Percentiles rank a stretch among this genome's conserved stretches.
These are phyloP conservation scores for Extremus antarcticus DNA, from an alignment of 495 filamentous ascomycete genomes.

Conservation along the genomic window DNA sequence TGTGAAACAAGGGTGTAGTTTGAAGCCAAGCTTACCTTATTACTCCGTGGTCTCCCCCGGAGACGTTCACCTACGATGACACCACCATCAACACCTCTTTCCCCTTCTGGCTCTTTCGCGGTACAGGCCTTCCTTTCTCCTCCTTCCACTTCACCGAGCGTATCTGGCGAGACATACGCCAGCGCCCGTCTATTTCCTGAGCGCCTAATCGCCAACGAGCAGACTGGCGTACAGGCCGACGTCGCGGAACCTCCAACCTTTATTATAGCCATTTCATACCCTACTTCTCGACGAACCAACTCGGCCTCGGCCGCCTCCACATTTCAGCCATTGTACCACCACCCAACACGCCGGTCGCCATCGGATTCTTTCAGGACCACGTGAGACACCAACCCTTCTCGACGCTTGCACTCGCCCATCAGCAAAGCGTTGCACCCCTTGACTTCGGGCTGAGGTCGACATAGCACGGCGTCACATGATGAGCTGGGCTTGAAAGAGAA, in stretches of 20 bases:
- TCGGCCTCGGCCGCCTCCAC: neutral
- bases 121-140: no score
- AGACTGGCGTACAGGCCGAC: neutral
- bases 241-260: neutral
- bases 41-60: no score
- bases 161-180: neutral
- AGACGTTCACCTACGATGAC: no score
- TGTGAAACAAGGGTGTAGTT: no score
- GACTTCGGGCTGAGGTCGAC: neutral
- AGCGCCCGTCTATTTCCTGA: neutral
- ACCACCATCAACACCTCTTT: no score
- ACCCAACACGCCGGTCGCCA: neutral
- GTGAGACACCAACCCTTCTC: neutral
- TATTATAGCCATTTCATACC: neutral
- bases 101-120: no score
- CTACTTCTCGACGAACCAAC: neutral
- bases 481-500: conserved; percentile 7
- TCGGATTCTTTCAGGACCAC: neutral
- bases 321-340: neutral
- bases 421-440: neutral
- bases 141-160: neutral
- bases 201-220: neutral
- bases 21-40: no score
- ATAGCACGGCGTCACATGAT: conserved; percentile 1
- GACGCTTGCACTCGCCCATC: neutral